phyloP scores from a whole-genome alignment of 768 basidiomycete genomes.

The Rhizopogon roseolus region DNA sequence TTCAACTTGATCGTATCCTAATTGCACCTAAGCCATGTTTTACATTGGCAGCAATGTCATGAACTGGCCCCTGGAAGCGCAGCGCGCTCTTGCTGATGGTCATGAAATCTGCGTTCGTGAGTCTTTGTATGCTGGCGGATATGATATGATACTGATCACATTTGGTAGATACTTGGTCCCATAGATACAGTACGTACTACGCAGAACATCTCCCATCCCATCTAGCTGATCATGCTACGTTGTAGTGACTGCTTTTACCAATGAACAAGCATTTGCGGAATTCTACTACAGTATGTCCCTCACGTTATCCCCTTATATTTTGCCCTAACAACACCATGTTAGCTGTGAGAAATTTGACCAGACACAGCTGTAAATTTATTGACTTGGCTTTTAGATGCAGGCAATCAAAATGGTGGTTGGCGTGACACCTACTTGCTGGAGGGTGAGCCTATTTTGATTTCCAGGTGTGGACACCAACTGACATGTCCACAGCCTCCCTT shows the following conservation, averaged over 20 bases:
- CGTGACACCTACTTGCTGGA: constrained; percentile 58
- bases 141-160: background rate
- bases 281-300: constrained; percentile 60
- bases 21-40: constrained; percentile 43
- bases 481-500: constrained; percentile 44
- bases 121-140: constrained; percentile 20
- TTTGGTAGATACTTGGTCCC: constrained; percentile 26
- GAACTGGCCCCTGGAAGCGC: constrained; percentile 52
- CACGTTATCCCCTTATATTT: background rate
- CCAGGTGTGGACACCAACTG: background rate
- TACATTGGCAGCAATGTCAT: constrained; percentile 57
- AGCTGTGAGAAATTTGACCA: constrained; percentile 18
- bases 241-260: constrained; percentile 54
- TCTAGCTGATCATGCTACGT: background rate
- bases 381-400: constrained; percentile 32
- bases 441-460: constrained; percentile 29
- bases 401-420: constrained; percentile 50
- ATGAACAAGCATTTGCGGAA: constrained; percentile 69
- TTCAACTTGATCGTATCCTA: background rate
- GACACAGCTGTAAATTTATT: background rate
- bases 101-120: constrained; percentile 60
- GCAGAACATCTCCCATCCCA: background rate
- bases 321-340: background rate
- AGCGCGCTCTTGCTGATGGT: constrained; percentile 47
- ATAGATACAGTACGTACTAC: constrained; percentile 40